phyloP scores from a whole-genome alignment of 352 stramenopile genomes.

The Peronospora destructor region DNA sequence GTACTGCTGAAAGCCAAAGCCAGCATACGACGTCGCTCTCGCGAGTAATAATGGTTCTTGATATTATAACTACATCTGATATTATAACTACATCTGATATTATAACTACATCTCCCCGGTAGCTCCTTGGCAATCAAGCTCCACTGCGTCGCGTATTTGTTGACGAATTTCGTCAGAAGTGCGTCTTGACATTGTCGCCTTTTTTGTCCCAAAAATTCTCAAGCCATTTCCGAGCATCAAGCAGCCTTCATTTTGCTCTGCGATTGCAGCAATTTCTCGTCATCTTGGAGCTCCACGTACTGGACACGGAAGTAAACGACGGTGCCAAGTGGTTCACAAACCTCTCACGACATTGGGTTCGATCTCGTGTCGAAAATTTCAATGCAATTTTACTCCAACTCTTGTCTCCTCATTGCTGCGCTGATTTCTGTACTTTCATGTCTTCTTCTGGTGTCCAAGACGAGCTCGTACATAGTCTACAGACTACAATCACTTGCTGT shows the following conservation, averaged over 20 bases:
- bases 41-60: constrained; percentile 61
- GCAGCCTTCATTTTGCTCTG: constrained; percentile 20
- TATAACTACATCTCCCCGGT: constrained; percentile 46
- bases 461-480: background rate
- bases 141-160: constrained; percentile 37
- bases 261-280: constrained; percentile 33
- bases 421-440: constrained; percentile 32
- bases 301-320: constrained; percentile 9
- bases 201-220: constrained; percentile 31
- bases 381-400: constrained; percentile 39
- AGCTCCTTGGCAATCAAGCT: constrained; percentile 36
- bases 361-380: constrained; percentile 38
- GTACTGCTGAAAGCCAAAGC: background rate
- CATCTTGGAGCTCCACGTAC: constrained; percentile 42
- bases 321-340: constrained; percentile 64
- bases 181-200: constrained; percentile 53
- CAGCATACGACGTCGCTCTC: constrained; percentile 21
- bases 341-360: constrained; percentile 68
- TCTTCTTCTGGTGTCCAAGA: constrained; percentile 51
- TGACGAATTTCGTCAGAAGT: constrained; percentile 22
- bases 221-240: constrained; percentile 37
- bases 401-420: constrained; percentile 24
- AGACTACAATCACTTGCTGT: background rate
- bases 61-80: too few relatives aligned
- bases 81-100: too few relatives aligned